Evolutionary conservation across 163 green algal genomes (phyloP).

Genomic region (Volvox carteri): DNA sequence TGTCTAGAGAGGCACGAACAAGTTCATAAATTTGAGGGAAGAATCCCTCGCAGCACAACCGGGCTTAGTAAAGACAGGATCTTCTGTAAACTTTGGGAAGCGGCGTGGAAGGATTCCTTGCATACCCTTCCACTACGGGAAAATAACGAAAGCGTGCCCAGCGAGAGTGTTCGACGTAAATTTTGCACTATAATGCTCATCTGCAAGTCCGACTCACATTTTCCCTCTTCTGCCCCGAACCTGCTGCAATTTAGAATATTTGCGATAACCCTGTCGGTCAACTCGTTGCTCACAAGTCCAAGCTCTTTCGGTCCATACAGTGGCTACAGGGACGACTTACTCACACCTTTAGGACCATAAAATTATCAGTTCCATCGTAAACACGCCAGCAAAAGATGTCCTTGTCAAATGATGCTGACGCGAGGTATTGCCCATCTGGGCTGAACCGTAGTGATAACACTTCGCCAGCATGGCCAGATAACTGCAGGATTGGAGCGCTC

Average conservation of each 20-base stretch:
- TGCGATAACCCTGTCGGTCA: background rate
- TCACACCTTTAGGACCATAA: conserved; percentile 83
- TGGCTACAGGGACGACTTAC: background rate
- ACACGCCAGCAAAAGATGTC: conserved; percentile 92
- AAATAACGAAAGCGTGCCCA: background rate
- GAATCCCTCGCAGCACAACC: background rate
- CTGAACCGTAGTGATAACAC: conserved; percentile 92
- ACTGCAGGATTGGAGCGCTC: conserved; percentile 94
- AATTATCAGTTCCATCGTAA: conserved; percentile 96
- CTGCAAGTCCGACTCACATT: background rate
- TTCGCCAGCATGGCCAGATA: conserved; percentile 90
- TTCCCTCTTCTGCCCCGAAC: background rate
- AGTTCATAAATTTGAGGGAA: background rate
- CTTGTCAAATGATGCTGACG: conserved; percentile 91
- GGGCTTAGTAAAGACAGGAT: background rate
- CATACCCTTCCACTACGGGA: too few species aligned
- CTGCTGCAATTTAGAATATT: too few species aligned
- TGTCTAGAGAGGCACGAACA: background rate
- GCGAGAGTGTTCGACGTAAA: background rate
- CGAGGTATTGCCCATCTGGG: conserved; percentile 85
- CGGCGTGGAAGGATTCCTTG: too few species aligned
- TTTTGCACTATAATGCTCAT: background rate
- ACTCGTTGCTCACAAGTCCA: too few species aligned
- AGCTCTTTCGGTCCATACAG: too few species aligned
- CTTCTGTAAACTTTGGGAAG: too few species aligned